Evolutionary conservation across 140 eudicot genomes (phyloP), one percentile per base, ranked within the genome.

Genomic region (Senecio squalidus): DNA sequence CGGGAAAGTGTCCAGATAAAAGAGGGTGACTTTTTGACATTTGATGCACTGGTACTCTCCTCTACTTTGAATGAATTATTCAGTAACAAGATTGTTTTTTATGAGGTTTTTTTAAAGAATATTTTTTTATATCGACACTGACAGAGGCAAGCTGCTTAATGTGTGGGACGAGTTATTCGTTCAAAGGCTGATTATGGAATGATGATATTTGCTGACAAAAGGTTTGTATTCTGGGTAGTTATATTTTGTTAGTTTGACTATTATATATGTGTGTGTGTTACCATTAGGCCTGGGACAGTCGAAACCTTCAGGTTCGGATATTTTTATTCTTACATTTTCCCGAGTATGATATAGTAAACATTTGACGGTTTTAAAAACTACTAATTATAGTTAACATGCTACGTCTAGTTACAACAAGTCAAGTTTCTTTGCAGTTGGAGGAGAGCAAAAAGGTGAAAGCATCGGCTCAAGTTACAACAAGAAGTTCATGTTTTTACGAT

Each of bases 121-220:
- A 15, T 55, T 78, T 9, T 55, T 21, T 27, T 31, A 50, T 55
- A 56, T 18, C 15, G 17, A 28, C 31, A 38, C 44, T 11, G 49
- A 50, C 93, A 92, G 95, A 87, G 98, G 72, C 98, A 92, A 82
- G 98, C 96, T 73, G 98, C 98, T 60, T 96, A 92, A 69, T 92
- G 98, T 62, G 98, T 92, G 62, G 98, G 98, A 25, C 88, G 96
- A 68, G 96, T 92, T 15, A 92, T 92, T 34, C 95, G 98, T 44
- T 92, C 98, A 11, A 92, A 92, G 76, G 98, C 98, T 43, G 96
- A 92, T 80, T 87, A 92, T 65, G 98, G 98, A 50, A 92, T 92
- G 98, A 87, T 92, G 98, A 92, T 92, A 43, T 92, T 92, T 72
- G 98, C 98, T 40, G 98, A 92, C 73, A 92, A 92, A 74, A 87